These are phyloP conservation scores for Alternaria burnsii DNA, from an alignment of 2,329 filamentous ascomycete genomes.

Conservation along the genomic window DNA sequence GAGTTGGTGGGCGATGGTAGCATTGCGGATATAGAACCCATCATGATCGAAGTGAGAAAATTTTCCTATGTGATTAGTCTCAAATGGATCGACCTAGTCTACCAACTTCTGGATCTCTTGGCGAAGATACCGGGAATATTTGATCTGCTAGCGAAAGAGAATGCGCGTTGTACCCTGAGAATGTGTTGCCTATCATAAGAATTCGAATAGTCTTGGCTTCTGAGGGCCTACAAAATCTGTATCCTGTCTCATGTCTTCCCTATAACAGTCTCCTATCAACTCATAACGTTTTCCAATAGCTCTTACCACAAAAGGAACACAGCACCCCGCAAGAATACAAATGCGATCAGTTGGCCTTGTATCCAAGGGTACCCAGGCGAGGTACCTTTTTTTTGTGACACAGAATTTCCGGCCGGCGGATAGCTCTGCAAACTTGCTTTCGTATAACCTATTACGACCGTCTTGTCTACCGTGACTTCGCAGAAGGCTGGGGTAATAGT, in stretches of 20 bases:
- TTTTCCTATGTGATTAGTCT: too few species aligned
- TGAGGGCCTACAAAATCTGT: neutral
- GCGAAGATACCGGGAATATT: too few species aligned
- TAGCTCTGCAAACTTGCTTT: neutral
- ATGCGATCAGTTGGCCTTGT: slow-evolving; percentile 16
- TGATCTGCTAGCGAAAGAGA: too few species aligned
- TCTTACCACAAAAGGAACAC: slow-evolving; percentile 19
- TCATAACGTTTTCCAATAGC: slow-evolving; percentile 6
- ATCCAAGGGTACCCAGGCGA: slow-evolving; percentile 17
- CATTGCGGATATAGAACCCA: too few species aligned
- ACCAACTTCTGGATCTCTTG: too few species aligned
- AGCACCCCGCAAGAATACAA: slow-evolving; percentile 20
- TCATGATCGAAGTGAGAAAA: too few species aligned
- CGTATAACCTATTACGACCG: neutral
- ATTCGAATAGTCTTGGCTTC: neutral
- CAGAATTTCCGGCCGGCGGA: neutral
- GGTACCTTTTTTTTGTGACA: slow-evolving; percentile 4
- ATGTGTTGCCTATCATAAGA: too few species aligned
- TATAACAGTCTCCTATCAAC: slow-evolving; percentile 35
- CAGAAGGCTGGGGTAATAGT: neutral
- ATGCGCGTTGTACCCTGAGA: too few species aligned
- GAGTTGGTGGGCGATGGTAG: too few species aligned
- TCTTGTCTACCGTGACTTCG: neutral
- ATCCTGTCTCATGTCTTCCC: neutral
- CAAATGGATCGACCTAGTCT: too few species aligned